Evolutionary conservation across 352 stramenopile species (phyloP).

Genomic region (Phytophthora fragariae): DNA sequence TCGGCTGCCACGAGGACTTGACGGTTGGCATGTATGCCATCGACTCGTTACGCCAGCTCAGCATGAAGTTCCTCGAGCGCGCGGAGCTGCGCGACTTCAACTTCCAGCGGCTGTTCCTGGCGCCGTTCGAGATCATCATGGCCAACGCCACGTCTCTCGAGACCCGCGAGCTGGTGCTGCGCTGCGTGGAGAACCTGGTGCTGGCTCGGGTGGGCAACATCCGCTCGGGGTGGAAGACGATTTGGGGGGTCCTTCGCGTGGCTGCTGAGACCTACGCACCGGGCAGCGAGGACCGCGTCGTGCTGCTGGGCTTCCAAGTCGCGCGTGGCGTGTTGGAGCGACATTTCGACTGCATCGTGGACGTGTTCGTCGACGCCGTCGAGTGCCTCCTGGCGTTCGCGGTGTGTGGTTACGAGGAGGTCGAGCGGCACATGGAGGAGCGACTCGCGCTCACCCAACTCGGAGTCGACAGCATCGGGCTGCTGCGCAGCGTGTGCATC

Average conservation of each 20-base stretch:
- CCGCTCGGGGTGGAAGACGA: constrained; percentile 94
- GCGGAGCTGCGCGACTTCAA: constrained; percentile 99
- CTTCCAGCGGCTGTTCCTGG: constrained; percentile 99
- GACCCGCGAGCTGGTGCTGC: constrained; percentile 92
- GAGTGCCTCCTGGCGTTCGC: constrained; percentile 85
- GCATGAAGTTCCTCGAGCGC: constrained; percentile 99
- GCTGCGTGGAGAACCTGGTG: constrained; percentile 94
- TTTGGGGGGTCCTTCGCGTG: constrained; percentile 93
- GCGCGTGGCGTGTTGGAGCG: constrained; percentile 85
- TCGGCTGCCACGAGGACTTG: constrained; percentile 96
- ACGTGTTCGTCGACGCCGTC: constrained; percentile 84
- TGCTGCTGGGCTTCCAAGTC: constrained; percentile 87
- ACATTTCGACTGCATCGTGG: constrained; percentile 77
- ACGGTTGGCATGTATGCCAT: constrained; percentile 99
- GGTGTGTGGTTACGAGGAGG: constrained; percentile 74
- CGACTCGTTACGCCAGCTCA: constrained; percentile 99
- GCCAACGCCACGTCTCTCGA: constrained; percentile 81
- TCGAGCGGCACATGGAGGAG: constrained; percentile 59
- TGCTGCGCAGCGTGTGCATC: constrained; percentile 75
- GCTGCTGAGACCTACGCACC: constrained; percentile 87
- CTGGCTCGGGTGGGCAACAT: constrained; percentile 89
- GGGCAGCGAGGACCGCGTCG: constrained; percentile 80
- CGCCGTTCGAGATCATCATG: constrained; percentile 97
- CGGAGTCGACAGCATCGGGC: constrained; percentile 71
- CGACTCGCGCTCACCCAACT: constrained; percentile 70